These are phyloP conservation scores for Closterium sp. DNA, from an alignment of 139 green algal species.

Conservation along the genomic window DNA sequence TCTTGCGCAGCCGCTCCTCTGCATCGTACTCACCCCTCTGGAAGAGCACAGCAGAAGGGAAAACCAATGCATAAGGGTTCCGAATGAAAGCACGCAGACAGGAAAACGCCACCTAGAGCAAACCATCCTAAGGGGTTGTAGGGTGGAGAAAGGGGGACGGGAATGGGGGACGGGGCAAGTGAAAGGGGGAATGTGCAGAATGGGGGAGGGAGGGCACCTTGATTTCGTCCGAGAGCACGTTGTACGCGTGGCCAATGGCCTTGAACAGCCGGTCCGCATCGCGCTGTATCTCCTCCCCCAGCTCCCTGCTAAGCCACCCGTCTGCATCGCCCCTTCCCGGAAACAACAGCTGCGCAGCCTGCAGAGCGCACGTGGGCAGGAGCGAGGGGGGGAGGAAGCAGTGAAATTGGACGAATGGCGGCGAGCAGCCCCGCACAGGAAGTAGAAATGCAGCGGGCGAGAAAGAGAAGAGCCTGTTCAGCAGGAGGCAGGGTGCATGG, in stretches of 20 bases:
- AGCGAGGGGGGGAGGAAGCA: neutral
- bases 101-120: too few relatives aligned
- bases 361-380: neutral
- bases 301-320: slow-evolving; percentile 7
- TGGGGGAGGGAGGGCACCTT: slow-evolving; percentile 13
- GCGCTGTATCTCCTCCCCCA: slow-evolving; percentile 21
- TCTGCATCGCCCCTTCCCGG: neutral
- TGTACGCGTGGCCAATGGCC: slow-evolving; percentile 41
- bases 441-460: neutral
- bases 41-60: neutral
- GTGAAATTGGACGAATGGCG: neutral
- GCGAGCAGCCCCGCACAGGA: neutral
- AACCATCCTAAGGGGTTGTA: too few relatives aligned
- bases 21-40: slow-evolving; percentile 33
- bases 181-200: neutral
- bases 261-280: slow-evolving; percentile 51
- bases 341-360: slow-evolving; percentile 15
- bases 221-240: slow-evolving; percentile 26
- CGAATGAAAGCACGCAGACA: too few relatives aligned
- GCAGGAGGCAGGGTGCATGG: neutral
- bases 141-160: neutral
- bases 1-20: slow-evolving; percentile 27
- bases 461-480: neutral
- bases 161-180: neutral
- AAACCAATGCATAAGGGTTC: neutral